Evolutionary conservation across 768 basidiomycete species (phyloP).

Genomic region (Podaxis sp.): DNA sequence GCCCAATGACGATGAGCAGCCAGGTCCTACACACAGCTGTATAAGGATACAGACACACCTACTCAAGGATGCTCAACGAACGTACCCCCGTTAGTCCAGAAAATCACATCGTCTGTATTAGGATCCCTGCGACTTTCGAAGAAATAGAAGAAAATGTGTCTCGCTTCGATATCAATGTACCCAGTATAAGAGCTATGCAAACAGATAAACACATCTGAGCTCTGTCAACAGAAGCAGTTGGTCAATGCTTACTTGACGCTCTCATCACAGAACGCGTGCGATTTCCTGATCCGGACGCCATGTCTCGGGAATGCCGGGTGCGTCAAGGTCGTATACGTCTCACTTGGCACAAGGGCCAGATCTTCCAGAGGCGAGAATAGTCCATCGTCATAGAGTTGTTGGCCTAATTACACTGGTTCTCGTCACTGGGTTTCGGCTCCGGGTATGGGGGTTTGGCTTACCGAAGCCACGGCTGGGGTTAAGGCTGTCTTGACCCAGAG

Average conservation of each 20-base stretch:
- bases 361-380: slow-evolving; percentile 36
- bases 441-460: background rate
- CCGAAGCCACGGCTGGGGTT: background rate
- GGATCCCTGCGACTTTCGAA: slow-evolving; percentile 70
- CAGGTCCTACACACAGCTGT: background rate
- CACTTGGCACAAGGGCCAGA: slow-evolving; percentile 31
- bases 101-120: slow-evolving; percentile 59
- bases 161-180: slow-evolving; percentile 63
- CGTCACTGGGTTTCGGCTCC: background rate
- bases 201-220: background rate
- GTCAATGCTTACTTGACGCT: slow-evolving; percentile 45
- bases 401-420: background rate
- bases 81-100: slow-evolving; percentile 52
- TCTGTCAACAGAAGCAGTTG: background rate
- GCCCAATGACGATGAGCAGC: slow-evolving; percentile 12
- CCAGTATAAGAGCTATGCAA: slow-evolving; percentile 55
- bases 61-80: background rate
- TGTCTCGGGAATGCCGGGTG: slow-evolving; percentile 54
- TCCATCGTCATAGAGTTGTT: slow-evolving; percentile 25
- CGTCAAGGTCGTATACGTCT: slow-evolving; percentile 33
- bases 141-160: slow-evolving; percentile 76
- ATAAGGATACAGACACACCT: background rate
- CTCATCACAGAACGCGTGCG: slow-evolving; percentile 51
- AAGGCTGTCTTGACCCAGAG: background rate
- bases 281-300: slow-evolving; percentile 59